phyloP scores from a whole-genome alignment of 2,329 filamentous ascomycete genomes.

The Lasiodiplodia sp. region DNA sequence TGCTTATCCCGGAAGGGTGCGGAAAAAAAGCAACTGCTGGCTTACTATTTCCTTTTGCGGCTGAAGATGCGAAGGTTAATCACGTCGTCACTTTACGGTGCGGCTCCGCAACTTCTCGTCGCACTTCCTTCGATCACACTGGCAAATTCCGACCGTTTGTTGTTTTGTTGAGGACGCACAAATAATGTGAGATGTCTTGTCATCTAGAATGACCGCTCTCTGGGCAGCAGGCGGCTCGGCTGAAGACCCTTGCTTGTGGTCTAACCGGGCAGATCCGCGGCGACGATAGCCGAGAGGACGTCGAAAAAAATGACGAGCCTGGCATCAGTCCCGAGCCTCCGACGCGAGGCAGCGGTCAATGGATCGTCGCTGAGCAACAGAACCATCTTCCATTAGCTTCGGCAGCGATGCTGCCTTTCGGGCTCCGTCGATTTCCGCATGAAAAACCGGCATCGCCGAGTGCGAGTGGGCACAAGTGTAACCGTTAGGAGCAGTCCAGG shows the following conservation, averaged over 20 bases:
- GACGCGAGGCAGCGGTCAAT: background rate
- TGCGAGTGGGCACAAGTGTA: background rate
- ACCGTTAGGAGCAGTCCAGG: background rate
- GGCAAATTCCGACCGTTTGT: background rate
- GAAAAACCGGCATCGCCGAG: background rate
- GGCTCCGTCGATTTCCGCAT: too few relatives aligned
- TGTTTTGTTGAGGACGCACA: background rate
- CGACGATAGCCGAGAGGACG: slow-evolving; percentile 12
- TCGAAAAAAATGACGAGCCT: background rate
- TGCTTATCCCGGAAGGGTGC: too few relatives aligned
- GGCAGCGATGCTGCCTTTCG: too few relatives aligned
- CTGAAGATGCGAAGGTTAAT: background rate
- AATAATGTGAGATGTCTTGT: background rate
- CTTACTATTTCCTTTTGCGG: too few relatives aligned
- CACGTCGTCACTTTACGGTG: background rate
- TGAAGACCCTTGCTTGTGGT: slow-evolving; percentile 1
- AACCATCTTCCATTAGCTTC: background rate
- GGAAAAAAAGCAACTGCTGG: background rate
- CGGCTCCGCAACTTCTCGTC: background rate
- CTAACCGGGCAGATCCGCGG: slow-evolving; percentile 8
- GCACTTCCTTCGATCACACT: background rate
- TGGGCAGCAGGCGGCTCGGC: slow-evolving; percentile 3
- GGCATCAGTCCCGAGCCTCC: background rate
- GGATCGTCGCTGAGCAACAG: background rate
- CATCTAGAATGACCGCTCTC: background rate